Conservation (phyloP, 176 grass and related monocot genomes). For the Oryza meyeriana region DNA sequence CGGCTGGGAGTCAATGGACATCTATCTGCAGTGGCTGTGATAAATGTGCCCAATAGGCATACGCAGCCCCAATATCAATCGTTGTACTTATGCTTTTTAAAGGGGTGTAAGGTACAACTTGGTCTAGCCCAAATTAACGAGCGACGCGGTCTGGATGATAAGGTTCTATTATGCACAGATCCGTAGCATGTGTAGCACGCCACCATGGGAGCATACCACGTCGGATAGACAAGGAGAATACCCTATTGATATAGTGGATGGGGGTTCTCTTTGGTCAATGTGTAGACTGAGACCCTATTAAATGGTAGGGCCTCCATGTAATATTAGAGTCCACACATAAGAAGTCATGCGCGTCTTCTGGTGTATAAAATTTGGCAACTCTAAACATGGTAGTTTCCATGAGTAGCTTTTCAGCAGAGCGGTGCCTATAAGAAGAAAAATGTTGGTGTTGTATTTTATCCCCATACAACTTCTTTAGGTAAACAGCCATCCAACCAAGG, state of each 20-base stretch:
- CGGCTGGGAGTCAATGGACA: too few species aligned
- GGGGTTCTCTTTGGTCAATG: too few species aligned
- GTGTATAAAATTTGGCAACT: neutral
- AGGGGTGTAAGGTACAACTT: neutral
- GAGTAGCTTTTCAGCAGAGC: neutral
- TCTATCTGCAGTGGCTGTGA: neutral
- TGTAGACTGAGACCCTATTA: too few species aligned
- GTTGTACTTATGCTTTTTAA: neutral
- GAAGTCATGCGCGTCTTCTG: neutral
- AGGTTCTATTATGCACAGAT: neutral
- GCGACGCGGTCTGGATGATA: neutral
- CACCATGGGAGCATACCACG: neutral
- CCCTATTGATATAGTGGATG: too few species aligned
- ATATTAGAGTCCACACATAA: neutral
- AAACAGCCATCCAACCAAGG: neutral
- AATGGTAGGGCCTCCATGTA: too few species aligned
- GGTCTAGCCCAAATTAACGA: neutral
- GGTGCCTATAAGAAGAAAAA: neutral
- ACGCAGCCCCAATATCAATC: neutral
- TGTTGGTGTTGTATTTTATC: rapidly evolving
- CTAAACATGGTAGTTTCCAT: neutral
- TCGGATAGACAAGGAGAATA: neutral
- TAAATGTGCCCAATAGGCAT: neutral
- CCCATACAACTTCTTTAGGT: neutral
- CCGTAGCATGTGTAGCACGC: too few species aligned